Percentiles rank a stretch among this genome's conserved stretches.
These are phyloP conservation scores for Dactylonectria macrodidyma DNA, from an alignment of 2,329 filamentous ascomycete genomes.

Conservation along the genomic window DNA sequence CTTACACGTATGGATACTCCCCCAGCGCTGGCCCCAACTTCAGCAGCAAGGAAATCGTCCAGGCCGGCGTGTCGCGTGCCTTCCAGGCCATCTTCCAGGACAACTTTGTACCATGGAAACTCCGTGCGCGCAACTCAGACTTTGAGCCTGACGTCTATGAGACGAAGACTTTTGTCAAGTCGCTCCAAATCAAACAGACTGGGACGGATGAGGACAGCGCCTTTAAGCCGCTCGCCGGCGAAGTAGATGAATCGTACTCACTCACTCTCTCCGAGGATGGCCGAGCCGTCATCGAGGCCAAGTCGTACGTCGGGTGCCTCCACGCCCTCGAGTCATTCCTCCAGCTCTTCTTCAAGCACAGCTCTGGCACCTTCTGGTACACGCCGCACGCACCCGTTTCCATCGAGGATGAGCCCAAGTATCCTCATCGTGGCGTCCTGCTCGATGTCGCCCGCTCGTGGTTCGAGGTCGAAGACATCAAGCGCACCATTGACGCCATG, in stretches of 20 bases:
- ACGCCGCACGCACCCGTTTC: conserved; percentile 78
- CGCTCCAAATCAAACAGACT: conserved; percentile 75
- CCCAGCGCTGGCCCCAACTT: conserved; percentile 57
- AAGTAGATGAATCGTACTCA: conserved; percentile 83
- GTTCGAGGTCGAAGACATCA: conserved; percentile 77
- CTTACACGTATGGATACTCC: conserved; percentile 62
- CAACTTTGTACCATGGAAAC: conserved; percentile 84
- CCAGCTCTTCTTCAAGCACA: conserved; percentile 85
- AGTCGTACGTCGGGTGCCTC: conserved; percentile 78
- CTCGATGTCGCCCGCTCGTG: conserved; percentile 84
- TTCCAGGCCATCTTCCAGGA: conserved; percentile 75
- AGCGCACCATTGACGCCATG: conserved; percentile 82
- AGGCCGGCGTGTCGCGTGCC: conserved; percentile 71
- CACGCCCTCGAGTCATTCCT: conserved; percentile 83
- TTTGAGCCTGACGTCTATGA: conserved; percentile 72
- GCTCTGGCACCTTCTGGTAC: conserved; percentile 72
- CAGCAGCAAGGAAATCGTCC: conserved; percentile 68
- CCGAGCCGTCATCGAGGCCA: conserved; percentile 73
- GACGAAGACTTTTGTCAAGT: conserved; percentile 66
- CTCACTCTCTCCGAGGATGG: conserved; percentile 73
- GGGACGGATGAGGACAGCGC: conserved; percentile 65
- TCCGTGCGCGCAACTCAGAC: conserved; percentile 74
- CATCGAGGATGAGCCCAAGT: conserved; percentile 82
- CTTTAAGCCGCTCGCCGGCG: conserved; percentile 73
- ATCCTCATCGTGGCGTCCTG: conserved; percentile 83